Base-by-base conservation (phyloP, 139 green algal species). In the Chlorella ohadii region DNA sequence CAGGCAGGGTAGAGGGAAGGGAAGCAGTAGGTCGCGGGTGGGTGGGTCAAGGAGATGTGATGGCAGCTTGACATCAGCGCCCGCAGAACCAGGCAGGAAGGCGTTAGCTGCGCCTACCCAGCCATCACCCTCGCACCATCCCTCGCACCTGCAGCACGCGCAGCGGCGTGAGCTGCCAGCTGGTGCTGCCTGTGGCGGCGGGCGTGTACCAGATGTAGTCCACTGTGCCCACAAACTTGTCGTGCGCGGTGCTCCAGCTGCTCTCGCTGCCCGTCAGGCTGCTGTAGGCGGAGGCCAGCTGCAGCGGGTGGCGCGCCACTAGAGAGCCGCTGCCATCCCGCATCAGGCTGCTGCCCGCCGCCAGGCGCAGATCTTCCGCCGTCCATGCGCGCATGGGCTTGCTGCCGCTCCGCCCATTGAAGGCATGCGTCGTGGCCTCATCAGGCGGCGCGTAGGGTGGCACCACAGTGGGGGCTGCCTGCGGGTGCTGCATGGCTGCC, bases 161-260 rank as follows among this genome's bases (percentile, higher is more conserved):
- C 19, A 90, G 83, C 3, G 93, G 93, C 13, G 66, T 39, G 51
- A 96, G 72, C 44, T 57, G 81, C 36, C 65, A 85, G 75, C n/a
- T 79, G 36, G 44, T 38, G 63, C 56, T 63, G 74, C 72, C 51
- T 28, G 33, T 36, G 16, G 34, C 15, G 7, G 83, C 25, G 0
- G 78, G 73, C 3, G 81, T 88, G 79, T 87, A 95, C 87, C 89
- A 97, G 19, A 96, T 91, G 86, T 94, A 97, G 74, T 97, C 94
- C 16, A 95, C 93, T 12, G 91, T 94, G 59, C 92, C 33, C 66
- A 41, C 72, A 65, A 33, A 79, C 78, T 85, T 85, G 64, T 84
- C 89, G 80, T 96, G 93, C 76, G 91, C 91, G 81, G 89, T 92
- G 47, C 89, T 94, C 85, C 89, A 96, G n/a, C 56, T 13, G 1